Percentiles rank a stretch among this genome's conserved stretches.
Conservation (phyloP, 257 asterid genomes). For the Parsonsia alboflavescens region DNA sequence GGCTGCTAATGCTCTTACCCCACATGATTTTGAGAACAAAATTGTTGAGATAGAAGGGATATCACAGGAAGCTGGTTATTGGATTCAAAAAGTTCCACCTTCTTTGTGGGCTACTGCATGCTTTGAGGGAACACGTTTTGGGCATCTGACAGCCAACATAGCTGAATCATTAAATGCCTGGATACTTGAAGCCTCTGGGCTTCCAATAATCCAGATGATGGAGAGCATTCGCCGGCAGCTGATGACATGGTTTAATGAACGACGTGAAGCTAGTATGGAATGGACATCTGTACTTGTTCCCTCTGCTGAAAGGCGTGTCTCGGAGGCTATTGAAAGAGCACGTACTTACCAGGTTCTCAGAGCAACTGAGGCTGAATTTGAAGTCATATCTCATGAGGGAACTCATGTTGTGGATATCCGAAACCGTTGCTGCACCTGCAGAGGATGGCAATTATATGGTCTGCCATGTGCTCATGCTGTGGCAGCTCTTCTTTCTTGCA, state of each 20-base stretch:
- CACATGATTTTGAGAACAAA: conserved; percentile 36
- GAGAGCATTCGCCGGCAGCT: conserved; percentile 61
- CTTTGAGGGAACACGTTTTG: conserved; percentile 55
- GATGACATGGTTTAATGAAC: conserved; percentile 72
- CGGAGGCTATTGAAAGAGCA: conserved; percentile 56
- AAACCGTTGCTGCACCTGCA: conserved; percentile 43
- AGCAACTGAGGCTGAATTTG: conserved; percentile 53
- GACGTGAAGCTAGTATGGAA: conserved; percentile 61
- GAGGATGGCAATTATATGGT: conserved; percentile 63
- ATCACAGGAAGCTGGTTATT: conserved; percentile 55
- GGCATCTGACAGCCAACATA: conserved; percentile 48
- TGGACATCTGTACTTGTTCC: conserved; percentile 63
- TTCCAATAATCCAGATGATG: conserved; percentile 72
- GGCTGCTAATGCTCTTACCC: conserved; percentile 55
- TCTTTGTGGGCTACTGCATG: conserved; percentile 54
- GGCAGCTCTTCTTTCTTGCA: conserved; percentile 60
- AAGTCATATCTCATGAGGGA: conserved; percentile 60
- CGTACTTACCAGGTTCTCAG: conserved; percentile 49
- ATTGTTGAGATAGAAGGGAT: conserved; percentile 42
- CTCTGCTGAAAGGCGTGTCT: conserved; percentile 48
- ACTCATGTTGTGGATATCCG: conserved; percentile 45
- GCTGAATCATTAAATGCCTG: conserved; percentile 44
- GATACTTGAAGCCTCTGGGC: conserved; percentile 62
- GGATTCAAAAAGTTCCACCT: conserved; percentile 49
- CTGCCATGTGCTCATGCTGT: conserved; percentile 68